Percentiles rank a stretch among this genome's conserved stretches.
phyloP scores from a whole-genome alignment of 129 eudicot genomes.

The Saussurea involucrata region DNA sequence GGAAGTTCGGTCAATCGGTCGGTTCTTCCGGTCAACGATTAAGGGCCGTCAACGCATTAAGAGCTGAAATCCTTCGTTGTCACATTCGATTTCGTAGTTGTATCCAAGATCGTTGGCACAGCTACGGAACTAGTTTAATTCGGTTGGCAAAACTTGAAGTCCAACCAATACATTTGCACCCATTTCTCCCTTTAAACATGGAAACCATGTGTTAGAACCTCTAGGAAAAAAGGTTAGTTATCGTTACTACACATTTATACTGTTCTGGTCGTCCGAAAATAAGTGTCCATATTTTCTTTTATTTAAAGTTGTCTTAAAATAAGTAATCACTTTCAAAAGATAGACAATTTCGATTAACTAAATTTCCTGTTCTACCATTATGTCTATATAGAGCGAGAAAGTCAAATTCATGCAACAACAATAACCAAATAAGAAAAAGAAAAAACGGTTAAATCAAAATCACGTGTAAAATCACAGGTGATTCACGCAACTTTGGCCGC shows the following conservation, averaged over 20 bases:
- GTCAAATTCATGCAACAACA: too few species aligned
- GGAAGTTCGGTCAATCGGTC: neutral
- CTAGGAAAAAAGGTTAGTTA: neutral
- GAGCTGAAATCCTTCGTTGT: constrained; percentile 55
- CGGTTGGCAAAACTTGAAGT: constrained; percentile 53
- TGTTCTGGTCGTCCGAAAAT: neutral
- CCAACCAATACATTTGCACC: constrained; percentile 87
- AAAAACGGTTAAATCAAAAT: too few species aligned
- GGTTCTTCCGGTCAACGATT: neutral
- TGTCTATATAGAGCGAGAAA: too few species aligned
- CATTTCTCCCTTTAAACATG: constrained; percentile 55
- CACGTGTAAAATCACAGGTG: too few species aligned
- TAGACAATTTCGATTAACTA: neutral
- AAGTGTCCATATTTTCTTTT: neutral
- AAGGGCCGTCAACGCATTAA: constrained; percentile 41
- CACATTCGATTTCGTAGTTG: constrained; percentile 53
- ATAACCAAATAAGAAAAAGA: too few species aligned
- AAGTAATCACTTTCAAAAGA: too few species aligned
- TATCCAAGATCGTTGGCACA: constrained; percentile 78
- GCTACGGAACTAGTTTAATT: constrained; percentile 51
- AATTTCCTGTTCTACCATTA: too few species aligned
- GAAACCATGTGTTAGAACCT: neutral
- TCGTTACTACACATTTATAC: neutral
- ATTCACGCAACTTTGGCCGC: too few species aligned
- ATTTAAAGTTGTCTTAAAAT: neutral